Evolutionary conservation across 108 stramenopile species (phyloP), one percentile per base, ranked within the genome.

Genomic region (Stephanodiscus triporus): DNA sequence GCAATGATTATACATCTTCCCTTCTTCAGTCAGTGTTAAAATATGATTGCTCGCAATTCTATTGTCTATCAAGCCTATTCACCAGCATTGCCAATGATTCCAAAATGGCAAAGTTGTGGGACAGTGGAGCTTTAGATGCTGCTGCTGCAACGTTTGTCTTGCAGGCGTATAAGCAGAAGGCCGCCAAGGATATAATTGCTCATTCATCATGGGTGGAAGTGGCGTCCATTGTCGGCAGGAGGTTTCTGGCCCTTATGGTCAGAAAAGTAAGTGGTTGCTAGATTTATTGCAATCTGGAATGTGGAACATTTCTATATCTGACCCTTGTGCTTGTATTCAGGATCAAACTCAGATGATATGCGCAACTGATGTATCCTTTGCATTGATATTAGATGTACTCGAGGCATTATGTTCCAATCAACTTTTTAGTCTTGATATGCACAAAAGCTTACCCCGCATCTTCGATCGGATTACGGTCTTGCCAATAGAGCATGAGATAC

Each of bases 11-110:
- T 38, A 29, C 40, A 30, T 26, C 17, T 37, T 48, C 51, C 50
- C 50, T 80, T 22, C 72, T 80, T 38, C 47, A 63, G 26, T 67
- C 62, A 48, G 62, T 80, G 11, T 45, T 80, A n/a, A 47, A 32
- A 30, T 80, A 80, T 24, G 79, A 80, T 54, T 74, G 72, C 57
- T 53, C 79, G 27, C 68, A 65, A 23, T 70, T 80, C 47, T 30
- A 17, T 6, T 71, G 62, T 38, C 63, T 74, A 19, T 13, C 62
- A 27, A 59, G 40, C n/a, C 36, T 50, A 26, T 50, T 70, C 40
- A 30, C 67, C 9, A 32, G 32, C 16, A 24, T 68, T 5, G 71
- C 62, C 1, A 43, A 23, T 4, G 61, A 79, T 24, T 20, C 6
- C 32, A 61, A 56, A 26, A 23, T 68, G 30, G 48, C 26, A 42